phyloP scores from a whole-genome alignment of 2,329 filamentous ascomycete genomes.

The Fusarium concolor region DNA sequence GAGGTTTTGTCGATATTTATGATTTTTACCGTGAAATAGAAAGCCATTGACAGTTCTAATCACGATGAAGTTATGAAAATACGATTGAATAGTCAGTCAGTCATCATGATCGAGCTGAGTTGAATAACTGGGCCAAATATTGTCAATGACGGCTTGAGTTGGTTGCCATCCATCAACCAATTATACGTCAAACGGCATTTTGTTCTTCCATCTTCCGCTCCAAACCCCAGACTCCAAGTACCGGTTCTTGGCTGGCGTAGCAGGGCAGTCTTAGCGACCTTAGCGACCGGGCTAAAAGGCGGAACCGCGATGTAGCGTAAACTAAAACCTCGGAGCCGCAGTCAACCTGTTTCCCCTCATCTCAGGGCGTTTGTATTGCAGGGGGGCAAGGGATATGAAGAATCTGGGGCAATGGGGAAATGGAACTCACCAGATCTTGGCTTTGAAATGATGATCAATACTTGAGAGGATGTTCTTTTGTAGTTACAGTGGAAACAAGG shows the following conservation, averaged over 20 bases:
- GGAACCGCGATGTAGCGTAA: conserved; percentile 46
- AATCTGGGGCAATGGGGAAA: conserved; percentile 25
- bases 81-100: conserved; percentile 13
- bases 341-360: conserved; percentile 38
- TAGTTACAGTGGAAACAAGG: neutral
- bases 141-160: conserved; percentile 34
- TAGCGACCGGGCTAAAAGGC: conserved; percentile 32
- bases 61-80: conserved; percentile 13
- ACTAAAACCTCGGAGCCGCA: conserved; percentile 43
- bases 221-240: neutral
- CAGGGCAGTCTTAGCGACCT: neutral
- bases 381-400: neutral
- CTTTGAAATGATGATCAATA: neutral
- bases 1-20: neutral
- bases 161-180: neutral
- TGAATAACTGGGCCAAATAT: conserved; percentile 6
- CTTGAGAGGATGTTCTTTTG: neutral
- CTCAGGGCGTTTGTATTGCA: conserved; percentile 5
- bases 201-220: conserved; percentile 14
- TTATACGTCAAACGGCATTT: neutral
- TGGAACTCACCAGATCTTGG: neutral
- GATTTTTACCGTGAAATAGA: neutral
- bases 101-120: conserved; percentile 14
- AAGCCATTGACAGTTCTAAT: neutral
- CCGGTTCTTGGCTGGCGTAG: neutral